These are phyloP conservation scores for Saccharomycopsis synnaedendra DNA, from an alignment of 805 yeast genomes.

Conservation along the genomic window DNA sequence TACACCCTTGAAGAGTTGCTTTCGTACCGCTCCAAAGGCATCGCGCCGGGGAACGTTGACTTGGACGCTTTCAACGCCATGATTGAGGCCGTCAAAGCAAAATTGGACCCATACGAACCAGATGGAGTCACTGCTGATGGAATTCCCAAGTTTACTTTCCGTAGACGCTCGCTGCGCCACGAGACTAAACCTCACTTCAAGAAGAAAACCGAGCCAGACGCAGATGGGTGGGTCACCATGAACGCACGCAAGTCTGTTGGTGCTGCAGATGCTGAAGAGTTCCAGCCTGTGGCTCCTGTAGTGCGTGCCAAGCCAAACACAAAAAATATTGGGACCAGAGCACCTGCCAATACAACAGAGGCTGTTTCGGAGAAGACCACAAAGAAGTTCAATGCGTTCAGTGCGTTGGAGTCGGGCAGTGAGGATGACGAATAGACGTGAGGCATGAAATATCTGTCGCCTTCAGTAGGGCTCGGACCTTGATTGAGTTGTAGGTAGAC, in stretches of 20 bases:
- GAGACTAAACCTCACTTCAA: conserved; percentile 43
- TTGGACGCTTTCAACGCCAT: conserved; percentile 53
- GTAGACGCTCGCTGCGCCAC: conserved; percentile 48
- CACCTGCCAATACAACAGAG: conserved; percentile 65
- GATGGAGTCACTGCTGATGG: conserved; percentile 18
- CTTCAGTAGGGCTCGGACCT: neutral
- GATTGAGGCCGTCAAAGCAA: conserved; percentile 53
- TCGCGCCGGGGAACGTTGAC: conserved; percentile 51
- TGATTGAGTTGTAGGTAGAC: neutral
- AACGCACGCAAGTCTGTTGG: conserved; percentile 33
- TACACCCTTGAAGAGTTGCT: conserved; percentile 66
- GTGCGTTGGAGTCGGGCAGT: conserved; percentile 54
- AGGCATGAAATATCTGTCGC: conserved; percentile 9
- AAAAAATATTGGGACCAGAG: conserved; percentile 63
- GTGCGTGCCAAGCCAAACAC: conserved; percentile 58
- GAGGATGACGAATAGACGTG: conserved; percentile 31
- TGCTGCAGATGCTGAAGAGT: conserved; percentile 30
- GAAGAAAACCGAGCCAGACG: conserved; percentile 48
- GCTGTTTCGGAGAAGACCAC: conserved; percentile 57
- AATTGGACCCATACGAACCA: conserved; percentile 21
- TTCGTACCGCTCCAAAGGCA: conserved; percentile 43
- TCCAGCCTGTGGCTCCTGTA: conserved; percentile 34
- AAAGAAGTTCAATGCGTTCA: conserved; percentile 67
- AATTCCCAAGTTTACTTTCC: conserved; percentile 33
- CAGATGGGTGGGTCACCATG: conserved; percentile 76